Evolutionary conservation across 177 flowering plant genomes (phyloP).

Genomic region (Vitis hybrid): DNA sequence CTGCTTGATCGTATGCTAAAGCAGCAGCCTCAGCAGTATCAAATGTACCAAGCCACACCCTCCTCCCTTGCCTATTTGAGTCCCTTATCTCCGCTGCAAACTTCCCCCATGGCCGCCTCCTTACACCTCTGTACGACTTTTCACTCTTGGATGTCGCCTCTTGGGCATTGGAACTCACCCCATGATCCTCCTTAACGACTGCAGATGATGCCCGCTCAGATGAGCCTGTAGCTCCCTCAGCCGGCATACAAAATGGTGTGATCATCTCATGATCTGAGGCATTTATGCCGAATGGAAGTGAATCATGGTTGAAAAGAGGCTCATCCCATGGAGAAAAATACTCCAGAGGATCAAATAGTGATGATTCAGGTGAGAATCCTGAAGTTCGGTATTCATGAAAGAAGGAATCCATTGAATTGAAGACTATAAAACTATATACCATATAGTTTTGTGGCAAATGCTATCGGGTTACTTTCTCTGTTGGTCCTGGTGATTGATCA

Average conservation of each 20-base stretch:
- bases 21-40: constrained; percentile 83
- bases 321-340: constrained; percentile 33
- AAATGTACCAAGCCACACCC: constrained; percentile 70
- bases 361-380: constrained; percentile 40
- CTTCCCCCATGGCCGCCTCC: constrained; percentile 64
- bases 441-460: too few relatives aligned
- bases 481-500: too few relatives aligned
- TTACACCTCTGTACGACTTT: constrained; percentile 51
- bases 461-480: too few relatives aligned
- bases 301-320: constrained; percentile 13
- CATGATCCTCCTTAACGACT: constrained; percentile 24
- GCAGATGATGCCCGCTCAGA: neutral
- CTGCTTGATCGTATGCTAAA: constrained; percentile 84
- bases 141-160: constrained; percentile 7
- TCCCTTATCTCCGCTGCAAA: constrained; percentile 66
- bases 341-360: constrained; percentile 32
- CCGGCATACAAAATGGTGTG: constrained; percentile 15
- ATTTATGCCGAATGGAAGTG: constrained; percentile 29
- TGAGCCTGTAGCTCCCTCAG: constrained; percentile 17
- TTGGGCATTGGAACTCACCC: constrained; percentile 10
- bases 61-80: constrained; percentile 43
- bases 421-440: too few relatives aligned
- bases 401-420: constrained; percentile 24
- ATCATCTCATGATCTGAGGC: constrained; percentile 34
- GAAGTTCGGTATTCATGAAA: constrained; percentile 12